Base-by-base conservation (phyloP, 1,139 yeast species). In the Debaryomycetaceae sp. region DNA sequence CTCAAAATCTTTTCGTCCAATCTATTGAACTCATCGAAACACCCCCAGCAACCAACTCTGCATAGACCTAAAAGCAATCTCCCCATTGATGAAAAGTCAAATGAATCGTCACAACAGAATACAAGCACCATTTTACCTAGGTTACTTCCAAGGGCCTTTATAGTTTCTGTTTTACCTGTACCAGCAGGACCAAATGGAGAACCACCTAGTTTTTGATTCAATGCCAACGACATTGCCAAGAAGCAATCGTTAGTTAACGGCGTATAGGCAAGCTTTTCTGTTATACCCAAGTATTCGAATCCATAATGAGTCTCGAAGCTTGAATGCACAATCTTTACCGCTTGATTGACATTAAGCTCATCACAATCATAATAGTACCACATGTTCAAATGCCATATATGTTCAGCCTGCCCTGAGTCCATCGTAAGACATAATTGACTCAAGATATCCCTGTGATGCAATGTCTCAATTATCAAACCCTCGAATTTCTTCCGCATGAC, bases 181-280 rank as follows among this genome's bases (percentile, higher is more conserved):
- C 98, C 99, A 3, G 99, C 97, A 1, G 99, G 98, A 0, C 99
- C 99, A 64, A 85, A 83, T 1, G 96, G 88, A 1, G 96, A 85
- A 0, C 96, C 96, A n/a, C 98, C 98, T 11, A 83, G 68, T 37
- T 77, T 77, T 53, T 83, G 89, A 34, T 79, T 76, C 24, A 90
- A 62, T 0, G 97, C 95, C 50, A 84, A 87, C 0, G 87, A 74
- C 82, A 91, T 78, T 0, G 91, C 70, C 31, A 84, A 60, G 58
- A 78, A 88, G 48, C 90, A 81, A 13, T 75, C 70, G 44, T 81
- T 81, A 5, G 87, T 73, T 24, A 89, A 71, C 1, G 95, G 90
- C 0, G 98, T 91, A 44, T 81, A 76, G 0, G 93, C 96, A 34
- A 91, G 69, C 47, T 83, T 77, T 29, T 85, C 89, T 4, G 86